phyloP scores from a whole-genome alignment of 495 filamentous ascomycete genomes.

The Aspergillus heteromorphus region DNA sequence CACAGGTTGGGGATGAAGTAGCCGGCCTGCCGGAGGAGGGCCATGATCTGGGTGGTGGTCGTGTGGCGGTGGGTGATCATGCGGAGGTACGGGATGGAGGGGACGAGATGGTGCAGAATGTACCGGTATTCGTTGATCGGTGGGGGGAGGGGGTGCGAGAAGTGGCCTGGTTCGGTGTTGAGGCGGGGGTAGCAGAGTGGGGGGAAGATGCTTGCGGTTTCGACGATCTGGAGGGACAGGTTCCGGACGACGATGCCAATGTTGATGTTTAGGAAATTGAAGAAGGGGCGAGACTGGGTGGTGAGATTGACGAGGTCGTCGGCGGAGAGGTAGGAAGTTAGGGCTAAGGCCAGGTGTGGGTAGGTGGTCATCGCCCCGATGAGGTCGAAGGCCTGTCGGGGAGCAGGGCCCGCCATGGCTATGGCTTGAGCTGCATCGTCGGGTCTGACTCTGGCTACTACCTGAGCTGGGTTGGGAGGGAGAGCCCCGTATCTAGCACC shows the following conservation, averaged over 20 bases:
- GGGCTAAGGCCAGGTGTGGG: not conserved
- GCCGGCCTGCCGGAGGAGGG: slow-evolving; percentile 43
- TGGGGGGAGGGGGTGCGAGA: not conserved
- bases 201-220: slow-evolving; percentile 33
- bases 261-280: slow-evolving; percentile 43
- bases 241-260: slow-evolving; percentile 35
- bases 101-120: slow-evolving; percentile 24
- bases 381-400: not conserved
- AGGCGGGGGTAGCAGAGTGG: slow-evolving; percentile 45
- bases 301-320: slow-evolving; percentile 51
- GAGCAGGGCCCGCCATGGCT: too few relatives aligned
- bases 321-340: slow-evolving; percentile 3
- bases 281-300: slow-evolving; percentile 51
- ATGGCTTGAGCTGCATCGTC: too few relatives aligned
- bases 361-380: not conserved
- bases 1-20: slow-evolving; percentile 44
- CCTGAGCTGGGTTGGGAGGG: too few relatives aligned
- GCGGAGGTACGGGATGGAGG: slow-evolving; percentile 46
- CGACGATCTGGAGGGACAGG: slow-evolving; percentile 35
- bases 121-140: not conserved
- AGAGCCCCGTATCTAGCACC: too few relatives aligned
- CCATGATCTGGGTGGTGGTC: slow-evolving; percentile 50
- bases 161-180: slow-evolving; percentile 46
- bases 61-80: slow-evolving; percentile 47
- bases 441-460: too few relatives aligned